A percentile compares a stretch with the other conserved stretches of the same genome.
phyloP scores from a whole-genome alignment of 352 stramenopile species.

The Globisporangium lucens region DNA sequence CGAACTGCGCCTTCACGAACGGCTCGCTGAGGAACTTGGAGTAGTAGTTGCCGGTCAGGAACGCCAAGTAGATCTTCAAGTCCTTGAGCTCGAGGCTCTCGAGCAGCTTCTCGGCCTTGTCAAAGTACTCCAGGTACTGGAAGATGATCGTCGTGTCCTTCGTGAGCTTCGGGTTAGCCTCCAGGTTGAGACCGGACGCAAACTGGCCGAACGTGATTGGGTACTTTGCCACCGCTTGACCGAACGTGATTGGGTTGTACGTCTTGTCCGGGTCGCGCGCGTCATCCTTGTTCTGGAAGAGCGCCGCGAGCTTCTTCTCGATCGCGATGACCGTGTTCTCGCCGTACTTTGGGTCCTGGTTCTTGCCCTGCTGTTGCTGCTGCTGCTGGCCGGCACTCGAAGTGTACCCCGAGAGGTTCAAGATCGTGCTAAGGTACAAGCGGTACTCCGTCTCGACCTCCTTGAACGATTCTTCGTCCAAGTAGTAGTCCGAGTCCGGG shows the following conservation, averaged over 20 bases:
- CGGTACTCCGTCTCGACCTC: too few relatives aligned
- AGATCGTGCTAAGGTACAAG: too few relatives aligned
- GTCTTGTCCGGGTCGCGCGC: too few relatives aligned
- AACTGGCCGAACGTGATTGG: constrained; percentile 6
- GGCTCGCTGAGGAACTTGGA: constrained; percentile 34
- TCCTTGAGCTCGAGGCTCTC: constrained; percentile 16
- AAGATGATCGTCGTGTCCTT: constrained; percentile 44
- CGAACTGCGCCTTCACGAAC: constrained; percentile 84
- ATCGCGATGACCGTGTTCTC: constrained; percentile 18
- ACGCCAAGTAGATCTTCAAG: constrained; percentile 33
- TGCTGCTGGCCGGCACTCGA: constrained; percentile 49
- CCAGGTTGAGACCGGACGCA: constrained; percentile 36
- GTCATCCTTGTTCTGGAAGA: too few relatives aligned
- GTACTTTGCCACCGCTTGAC: too few relatives aligned
- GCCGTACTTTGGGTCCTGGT: neutral
- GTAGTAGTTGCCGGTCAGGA: constrained; percentile 35
- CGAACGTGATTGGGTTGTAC: too few relatives aligned
- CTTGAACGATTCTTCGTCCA: too few relatives aligned
- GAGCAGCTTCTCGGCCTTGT: constrained; percentile 38
- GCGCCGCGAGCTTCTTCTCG: constrained; percentile 6
- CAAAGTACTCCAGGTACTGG: constrained; percentile 46
- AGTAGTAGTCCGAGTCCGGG: constrained; percentile 76
- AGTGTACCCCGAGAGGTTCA: too few relatives aligned
- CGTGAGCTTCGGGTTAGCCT: constrained; percentile 35
- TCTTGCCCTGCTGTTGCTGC: constrained; percentile 9